Conservation (phyloP, 495 filamentous ascomycete species). For the Neurospora tetrasperma region DNA sequence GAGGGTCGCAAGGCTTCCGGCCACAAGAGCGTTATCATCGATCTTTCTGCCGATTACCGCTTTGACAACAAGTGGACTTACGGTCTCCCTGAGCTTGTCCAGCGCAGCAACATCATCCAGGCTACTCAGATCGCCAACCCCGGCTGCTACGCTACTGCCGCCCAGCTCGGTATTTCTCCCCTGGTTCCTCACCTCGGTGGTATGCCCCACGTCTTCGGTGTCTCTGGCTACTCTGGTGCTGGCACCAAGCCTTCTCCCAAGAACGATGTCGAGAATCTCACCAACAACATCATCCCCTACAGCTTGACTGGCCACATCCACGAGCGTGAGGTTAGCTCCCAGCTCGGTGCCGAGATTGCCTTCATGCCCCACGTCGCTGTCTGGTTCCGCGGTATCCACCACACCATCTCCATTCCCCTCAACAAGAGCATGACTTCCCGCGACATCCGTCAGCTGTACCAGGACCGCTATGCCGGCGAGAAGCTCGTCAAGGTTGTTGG, state of each 20-base stretch:
- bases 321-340: constrained; percentile 77
- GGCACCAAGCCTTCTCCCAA: constrained; percentile 93
- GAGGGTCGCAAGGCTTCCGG: constrained; percentile 47
- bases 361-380: constrained; percentile 93
- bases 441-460: constrained; percentile 89
- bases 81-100: constrained; percentile 82
- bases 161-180: constrained; percentile 82
- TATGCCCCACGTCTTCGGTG: constrained; percentile 80
- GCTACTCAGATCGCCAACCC: constrained; percentile 89
- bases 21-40: constrained; percentile 73
- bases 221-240: constrained; percentile 92
- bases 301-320: constrained; percentile 93
- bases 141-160: constrained; percentile 95
- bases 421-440: constrained; percentile 74
- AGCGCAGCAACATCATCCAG: constrained; percentile 63
- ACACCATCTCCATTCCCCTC: constrained; percentile 84
- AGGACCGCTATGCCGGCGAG: constrained; percentile 92
- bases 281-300: constrained; percentile 86
- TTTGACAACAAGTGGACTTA: constrained; percentile 91
- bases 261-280: constrained; percentile 85
- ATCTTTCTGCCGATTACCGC: constrained; percentile 91
- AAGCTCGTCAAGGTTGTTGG: constrained; percentile 85
- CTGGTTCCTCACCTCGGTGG: constrained; percentile 68
- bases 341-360: constrained; percentile 66
- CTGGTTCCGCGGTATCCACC: constrained; percentile 96